Base-by-base conservation (phyloP, 106 monocot genomes). In the Hemerocallis citrina region DNA sequence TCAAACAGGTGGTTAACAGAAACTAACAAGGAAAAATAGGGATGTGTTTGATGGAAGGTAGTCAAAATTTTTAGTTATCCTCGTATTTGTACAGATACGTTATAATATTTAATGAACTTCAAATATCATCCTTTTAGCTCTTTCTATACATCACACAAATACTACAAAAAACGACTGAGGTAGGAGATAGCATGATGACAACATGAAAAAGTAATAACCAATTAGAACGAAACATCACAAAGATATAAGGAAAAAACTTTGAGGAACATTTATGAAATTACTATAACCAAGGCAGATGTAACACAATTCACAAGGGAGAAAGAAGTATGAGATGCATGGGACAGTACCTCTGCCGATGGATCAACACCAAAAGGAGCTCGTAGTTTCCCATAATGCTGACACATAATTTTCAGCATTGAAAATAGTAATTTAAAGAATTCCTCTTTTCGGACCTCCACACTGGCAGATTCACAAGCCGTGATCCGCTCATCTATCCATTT, bases 401-500 rank as follows among this genome's bases (percentile, higher is more conserved):
- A 75, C 55, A 74, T 73, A 65, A 88, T 80, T 75, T 88, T 99
- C 56, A 99, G 61, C 70, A 99, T 61, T 19, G 85, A 92, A 66
- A 85, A 62, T 51, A 99, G 84, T 64, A 99, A 72, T 34, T 62
- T 92, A 37, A 82, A n/a, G 55, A 66, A 65, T 76, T 82, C 64
- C 34, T 69, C 77, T 79, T 75, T 85, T 17, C 70, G 79, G 50
- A 78, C 68, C 30, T 88, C 85, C 24, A 64, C 36, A 11, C 28
- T 27, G 21, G 78, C 40, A 45, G 90, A 69, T 67, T 85, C 80
- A 55, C 75, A 83, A 28, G 60, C 66, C 7, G 46, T 15, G 15
- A 88, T 85, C 37, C 62, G 88, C 72, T 92, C 92, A 66, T 99
- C 87, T 36, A 99, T 68, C 98, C 98, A 99, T 72, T 88, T 99